Percentiles rank a stretch among this genome's conserved stretches.
These are phyloP conservation scores for Amanita subjunquillea DNA, from an alignment of 768 basidiomycete species.

Conservation along the genomic window DNA sequence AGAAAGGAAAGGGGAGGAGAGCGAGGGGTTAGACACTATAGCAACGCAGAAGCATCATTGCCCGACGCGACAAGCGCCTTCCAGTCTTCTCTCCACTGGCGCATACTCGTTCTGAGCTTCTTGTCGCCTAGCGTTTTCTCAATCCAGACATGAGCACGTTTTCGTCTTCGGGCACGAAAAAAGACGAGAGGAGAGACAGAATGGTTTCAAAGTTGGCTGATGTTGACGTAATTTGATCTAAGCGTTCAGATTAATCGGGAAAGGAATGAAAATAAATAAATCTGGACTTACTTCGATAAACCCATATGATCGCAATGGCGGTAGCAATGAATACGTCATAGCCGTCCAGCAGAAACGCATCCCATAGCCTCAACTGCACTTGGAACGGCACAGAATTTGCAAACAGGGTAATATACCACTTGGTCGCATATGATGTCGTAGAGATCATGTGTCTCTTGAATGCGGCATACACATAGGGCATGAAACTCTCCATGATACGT, in stretches of 20 bases:
- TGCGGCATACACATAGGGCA: slow-evolving; percentile 82
- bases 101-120: slow-evolving; percentile 64
- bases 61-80: slow-evolving; percentile 53
- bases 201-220: slow-evolving; percentile 88
- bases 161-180: slow-evolving; percentile 91
- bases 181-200: slow-evolving; percentile 83
- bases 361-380: slow-evolving; percentile 91
- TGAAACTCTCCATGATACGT: slow-evolving; percentile 71
- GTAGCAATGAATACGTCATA: slow-evolving; percentile 81
- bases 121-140: slow-evolving; percentile 44
- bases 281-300: slow-evolving; percentile 59
- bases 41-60: slow-evolving; percentile 47
- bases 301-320: slow-evolving; percentile 86
- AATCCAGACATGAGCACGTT: slow-evolving; percentile 79
- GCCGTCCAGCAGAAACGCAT: slow-evolving; percentile 86
- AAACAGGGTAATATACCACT: slow-evolving; percentile 99
- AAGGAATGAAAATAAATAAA: no score
- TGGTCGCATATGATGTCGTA: slow-evolving; percentile 92
- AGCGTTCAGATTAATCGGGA: neutral
- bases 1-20: neutral
- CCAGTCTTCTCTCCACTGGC: slow-evolving; percentile 77
- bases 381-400: slow-evolving; percentile 94
- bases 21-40: slow-evolving; percentile 23
- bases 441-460: slow-evolving; percentile 87
- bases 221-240: slow-evolving; percentile 76